These are phyloP conservation scores for Penicillium sp. DNA, from an alignment of 2,329 filamentous ascomycete genomes.

Conservation along the genomic window DNA sequence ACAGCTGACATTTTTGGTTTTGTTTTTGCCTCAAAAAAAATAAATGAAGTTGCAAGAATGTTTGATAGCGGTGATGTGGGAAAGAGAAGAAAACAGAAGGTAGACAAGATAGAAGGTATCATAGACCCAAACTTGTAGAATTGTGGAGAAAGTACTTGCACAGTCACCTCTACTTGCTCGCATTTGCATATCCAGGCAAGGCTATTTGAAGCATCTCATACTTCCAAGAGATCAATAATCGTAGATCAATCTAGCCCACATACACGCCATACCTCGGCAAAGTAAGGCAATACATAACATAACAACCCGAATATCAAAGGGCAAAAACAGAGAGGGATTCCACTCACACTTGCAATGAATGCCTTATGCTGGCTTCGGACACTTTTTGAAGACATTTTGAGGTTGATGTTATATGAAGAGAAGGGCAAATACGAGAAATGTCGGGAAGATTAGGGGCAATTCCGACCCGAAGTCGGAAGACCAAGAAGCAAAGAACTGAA, in stretches of 20 bases:
- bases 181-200: not conserved
- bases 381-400: constrained; percentile 23
- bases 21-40: not conserved
- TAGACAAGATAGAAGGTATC: not conserved
- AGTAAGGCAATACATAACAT: not conserved
- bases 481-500: not conserved
- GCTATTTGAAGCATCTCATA: not conserved
- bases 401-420: constrained; percentile 6
- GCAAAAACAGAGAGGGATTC: not conserved
- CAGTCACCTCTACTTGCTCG: not conserved
- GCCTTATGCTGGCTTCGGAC: constrained; percentile 23
- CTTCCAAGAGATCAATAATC: not conserved
- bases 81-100: not conserved
- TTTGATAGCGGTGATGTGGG: not conserved
- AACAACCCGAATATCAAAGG: not conserved
- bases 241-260: not conserved
- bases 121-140: not conserved
- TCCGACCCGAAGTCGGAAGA: constrained; percentile 16
- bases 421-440: not conserved
- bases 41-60: not conserved
- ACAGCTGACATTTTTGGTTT: not conserved
- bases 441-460: constrained; percentile 24
- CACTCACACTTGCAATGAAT: constrained; percentile 27
- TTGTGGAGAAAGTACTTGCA: not conserved
- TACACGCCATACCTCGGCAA: not conserved